These are phyloP conservation scores for Termitomyces sp. DNA, from an alignment of 1,284 basidiomycete species.

Conservation along the genomic window DNA sequence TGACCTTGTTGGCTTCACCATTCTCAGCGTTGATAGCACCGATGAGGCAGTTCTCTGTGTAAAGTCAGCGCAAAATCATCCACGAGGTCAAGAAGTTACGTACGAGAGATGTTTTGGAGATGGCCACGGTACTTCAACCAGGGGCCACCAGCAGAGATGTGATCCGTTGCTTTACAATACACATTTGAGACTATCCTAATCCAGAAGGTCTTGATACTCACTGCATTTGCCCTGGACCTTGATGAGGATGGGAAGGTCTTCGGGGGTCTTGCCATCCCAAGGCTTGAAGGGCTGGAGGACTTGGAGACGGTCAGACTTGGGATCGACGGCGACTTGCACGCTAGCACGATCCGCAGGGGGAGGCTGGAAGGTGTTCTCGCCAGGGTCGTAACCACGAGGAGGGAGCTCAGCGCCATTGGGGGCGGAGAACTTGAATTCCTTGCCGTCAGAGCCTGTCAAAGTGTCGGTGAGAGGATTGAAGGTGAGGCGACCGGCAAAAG, in stretches of 20 bases:
- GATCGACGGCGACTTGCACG: conserved; percentile 85
- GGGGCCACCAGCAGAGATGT: conserved; percentile 94
- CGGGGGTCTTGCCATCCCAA: conserved; percentile 92
- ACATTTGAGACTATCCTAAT: not conserved
- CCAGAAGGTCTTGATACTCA: conserved; percentile 30
- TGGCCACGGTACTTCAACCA: conserved; percentile 99
- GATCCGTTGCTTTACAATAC: conserved; percentile 59
- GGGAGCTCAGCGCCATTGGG: conserved; percentile 92
- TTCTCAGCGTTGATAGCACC: conserved; percentile 96
- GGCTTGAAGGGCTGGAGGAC: conserved; percentile 86
- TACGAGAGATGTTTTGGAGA: conserved; percentile 95
- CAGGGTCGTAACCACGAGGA: conserved; percentile 92
- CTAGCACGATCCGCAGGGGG: conserved; percentile 83
- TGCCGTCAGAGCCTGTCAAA: conserved; percentile 88
- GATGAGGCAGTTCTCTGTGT: conserved; percentile 89
- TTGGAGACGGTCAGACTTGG: conserved; percentile 93
- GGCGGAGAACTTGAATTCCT: conserved; percentile 94
- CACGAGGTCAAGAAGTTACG: conserved; percentile 21
- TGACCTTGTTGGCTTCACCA: conserved; percentile 93
- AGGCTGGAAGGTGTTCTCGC: conserved; percentile 95
- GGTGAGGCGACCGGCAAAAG: conserved; percentile 88
- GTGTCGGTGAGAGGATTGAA: conserved; percentile 97
- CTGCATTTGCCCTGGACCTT: conserved; percentile 99
- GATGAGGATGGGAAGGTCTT: conserved; percentile 90
- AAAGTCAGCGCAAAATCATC: conserved; percentile 1